phyloP scores from a whole-genome alignment of 352 stramenopile species.

The Pythium guiyangense region DNA sequence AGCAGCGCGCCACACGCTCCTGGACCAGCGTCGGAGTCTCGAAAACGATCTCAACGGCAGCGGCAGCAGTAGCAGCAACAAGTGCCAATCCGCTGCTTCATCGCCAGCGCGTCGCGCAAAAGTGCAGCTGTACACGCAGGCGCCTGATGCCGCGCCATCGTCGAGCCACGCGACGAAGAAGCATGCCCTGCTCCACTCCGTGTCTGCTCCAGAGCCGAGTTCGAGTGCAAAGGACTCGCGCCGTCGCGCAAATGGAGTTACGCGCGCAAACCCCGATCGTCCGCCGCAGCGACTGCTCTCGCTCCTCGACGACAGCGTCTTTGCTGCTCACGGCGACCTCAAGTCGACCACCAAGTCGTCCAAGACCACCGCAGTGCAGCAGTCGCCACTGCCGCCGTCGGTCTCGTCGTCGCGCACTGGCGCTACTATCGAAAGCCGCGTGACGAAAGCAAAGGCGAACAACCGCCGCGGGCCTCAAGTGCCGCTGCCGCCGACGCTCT shows the following conservation, averaged over 20 bases:
- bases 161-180: conserved; percentile 10
- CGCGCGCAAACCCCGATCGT: conserved; percentile 9
- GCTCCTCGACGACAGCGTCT: conserved; percentile 23
- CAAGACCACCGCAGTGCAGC: background rate
- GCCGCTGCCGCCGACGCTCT: background rate
- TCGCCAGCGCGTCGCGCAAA: background rate
- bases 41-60: background rate
- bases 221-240: background rate
- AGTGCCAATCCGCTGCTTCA: background rate
- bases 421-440: conserved; percentile 17
- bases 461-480: background rate
- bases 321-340: conserved; percentile 2
- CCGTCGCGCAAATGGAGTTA: conserved; percentile 8
- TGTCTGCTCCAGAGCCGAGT: background rate
- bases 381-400: conserved; percentile 1
- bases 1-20: conserved; percentile 9
- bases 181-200: conserved; percentile 1
- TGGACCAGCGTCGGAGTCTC: conserved; percentile 15
- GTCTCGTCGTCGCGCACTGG: background rate
- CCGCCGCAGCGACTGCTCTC: conserved; percentile 17
- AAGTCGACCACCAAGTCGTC: background rate
- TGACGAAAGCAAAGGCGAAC: conserved; percentile 22
- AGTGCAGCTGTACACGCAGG: conserved; percentile 17
- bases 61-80: too few species aligned
- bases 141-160: background rate